Conservation (phyloP, 2,329 filamentous ascomycete species). For the Chalaropsis ovoidea region DNA sequence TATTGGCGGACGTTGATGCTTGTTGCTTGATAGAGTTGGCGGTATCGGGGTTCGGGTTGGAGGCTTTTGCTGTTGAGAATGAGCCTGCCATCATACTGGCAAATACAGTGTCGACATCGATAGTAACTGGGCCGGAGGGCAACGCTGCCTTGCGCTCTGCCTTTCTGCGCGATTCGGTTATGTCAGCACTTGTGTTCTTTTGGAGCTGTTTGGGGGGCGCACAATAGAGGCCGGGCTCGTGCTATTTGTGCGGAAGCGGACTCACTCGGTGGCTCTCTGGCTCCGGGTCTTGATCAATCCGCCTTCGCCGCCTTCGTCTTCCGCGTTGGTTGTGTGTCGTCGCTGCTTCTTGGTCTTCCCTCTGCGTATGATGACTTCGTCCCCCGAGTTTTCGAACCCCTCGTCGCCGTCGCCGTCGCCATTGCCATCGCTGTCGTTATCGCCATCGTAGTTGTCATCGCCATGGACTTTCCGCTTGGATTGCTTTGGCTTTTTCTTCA, state of each 20-base stretch:
- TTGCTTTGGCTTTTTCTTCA: constrained; percentile 22
- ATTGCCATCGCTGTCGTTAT: constrained; percentile 8
- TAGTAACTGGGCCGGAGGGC: constrained; percentile 50
- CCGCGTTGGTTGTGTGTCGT: constrained; percentile 38
- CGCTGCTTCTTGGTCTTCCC: constrained; percentile 43
- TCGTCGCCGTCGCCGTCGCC: constrained; percentile 24
- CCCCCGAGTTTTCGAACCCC: constrained; percentile 56
- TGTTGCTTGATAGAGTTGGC: background rate
- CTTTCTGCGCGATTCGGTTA: constrained; percentile 37
- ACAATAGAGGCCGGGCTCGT: background rate
- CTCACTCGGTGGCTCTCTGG: constrained; percentile 55
- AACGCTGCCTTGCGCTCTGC: constrained; percentile 46
- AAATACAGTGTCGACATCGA: constrained; percentile 64
- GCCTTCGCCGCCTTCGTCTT: constrained; percentile 49
- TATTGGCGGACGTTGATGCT: background rate
- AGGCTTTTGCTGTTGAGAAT: constrained; percentile 21
- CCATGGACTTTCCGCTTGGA: constrained; percentile 32
- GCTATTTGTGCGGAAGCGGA: constrained; percentile 14
- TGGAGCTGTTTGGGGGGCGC: background rate
- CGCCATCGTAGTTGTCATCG: constrained; percentile 25
- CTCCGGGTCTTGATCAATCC: constrained; percentile 62
- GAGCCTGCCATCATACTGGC: constrained; percentile 49
- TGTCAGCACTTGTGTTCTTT: background rate
- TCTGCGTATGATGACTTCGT: constrained; percentile 57
- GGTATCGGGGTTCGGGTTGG: background rate